Percentiles rank a stretch among this genome's conserved stretches.
Conservation (phyloP, 306 rosid species). For the Cajanus cajan region DNA sequence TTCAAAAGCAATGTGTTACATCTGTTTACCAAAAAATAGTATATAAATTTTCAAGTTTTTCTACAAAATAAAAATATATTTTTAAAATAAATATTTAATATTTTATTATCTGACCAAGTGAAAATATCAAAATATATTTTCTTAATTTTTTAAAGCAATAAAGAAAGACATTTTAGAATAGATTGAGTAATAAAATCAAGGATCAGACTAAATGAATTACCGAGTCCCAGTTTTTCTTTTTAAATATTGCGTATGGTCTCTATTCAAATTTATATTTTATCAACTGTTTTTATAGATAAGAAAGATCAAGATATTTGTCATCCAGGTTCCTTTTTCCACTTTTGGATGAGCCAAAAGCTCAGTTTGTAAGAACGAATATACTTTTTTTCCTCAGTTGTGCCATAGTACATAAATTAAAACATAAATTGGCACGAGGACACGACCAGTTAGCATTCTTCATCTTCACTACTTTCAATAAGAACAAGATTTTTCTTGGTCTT, state of each 20-base stretch:
- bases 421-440: background rate
- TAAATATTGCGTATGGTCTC: background rate
- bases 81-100: too few species aligned
- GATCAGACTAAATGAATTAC: background rate
- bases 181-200: background rate
- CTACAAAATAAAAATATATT: too few species aligned
- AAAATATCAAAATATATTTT: too few species aligned
- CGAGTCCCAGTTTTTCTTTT: background rate
- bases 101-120: too few species aligned
- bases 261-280: background rate
- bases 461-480: conserved; percentile 76
- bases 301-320: background rate
- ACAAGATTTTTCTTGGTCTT: conserved; percentile 62
- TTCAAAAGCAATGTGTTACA: too few species aligned
- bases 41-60: too few species aligned
- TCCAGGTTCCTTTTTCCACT: background rate
- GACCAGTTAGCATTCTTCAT: conserved; percentile 45
- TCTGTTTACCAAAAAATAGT: too few species aligned
- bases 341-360: background rate
- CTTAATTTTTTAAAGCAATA: too few species aligned
- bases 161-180: background rate
- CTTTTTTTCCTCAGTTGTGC: background rate
- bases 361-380: background rate
- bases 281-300: background rate
- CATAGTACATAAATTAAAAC: background rate